These are phyloP conservation scores for Pseudisothecium myosuroides DNA, from an alignment of 225 moss, liverwort and hornwort species.

Conservation along the genomic window DNA sequence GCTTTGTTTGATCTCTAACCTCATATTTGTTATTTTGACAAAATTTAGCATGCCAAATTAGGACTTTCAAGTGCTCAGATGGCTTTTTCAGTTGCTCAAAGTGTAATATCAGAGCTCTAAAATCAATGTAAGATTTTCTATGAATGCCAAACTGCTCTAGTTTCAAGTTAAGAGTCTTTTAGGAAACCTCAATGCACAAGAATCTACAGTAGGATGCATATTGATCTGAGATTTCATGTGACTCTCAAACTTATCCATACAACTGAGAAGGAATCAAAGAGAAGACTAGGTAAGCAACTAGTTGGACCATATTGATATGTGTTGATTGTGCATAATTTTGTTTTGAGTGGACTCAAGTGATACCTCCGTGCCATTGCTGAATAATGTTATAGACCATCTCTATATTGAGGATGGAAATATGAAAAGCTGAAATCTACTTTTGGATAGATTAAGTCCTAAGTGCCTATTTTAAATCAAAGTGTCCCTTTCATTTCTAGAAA, in stretches of 20 bases:
- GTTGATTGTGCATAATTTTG: background rate
- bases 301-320: background rate
- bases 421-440: background rate
- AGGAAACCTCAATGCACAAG: background rate
- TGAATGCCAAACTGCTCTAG: background rate
- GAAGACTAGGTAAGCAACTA: background rate
- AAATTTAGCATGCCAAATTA: background rate
- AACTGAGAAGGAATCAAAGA: background rate
- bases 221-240: background rate
- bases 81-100: background rate
- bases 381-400: background rate
- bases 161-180: background rate
- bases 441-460: background rate
- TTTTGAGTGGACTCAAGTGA: background rate
- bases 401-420: background rate
- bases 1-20: background rate
- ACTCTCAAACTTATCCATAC: background rate
- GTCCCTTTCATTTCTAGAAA: background rate
- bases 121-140: background rate
- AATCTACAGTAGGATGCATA: background rate
- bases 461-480: background rate
- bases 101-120: background rate
- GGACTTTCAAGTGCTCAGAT: background rate
- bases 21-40: background rate
- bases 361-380: background rate